Evolutionary conservation across 176 grass and related monocot species (phyloP).

Genomic region (Aegilops tauschii): DNA sequence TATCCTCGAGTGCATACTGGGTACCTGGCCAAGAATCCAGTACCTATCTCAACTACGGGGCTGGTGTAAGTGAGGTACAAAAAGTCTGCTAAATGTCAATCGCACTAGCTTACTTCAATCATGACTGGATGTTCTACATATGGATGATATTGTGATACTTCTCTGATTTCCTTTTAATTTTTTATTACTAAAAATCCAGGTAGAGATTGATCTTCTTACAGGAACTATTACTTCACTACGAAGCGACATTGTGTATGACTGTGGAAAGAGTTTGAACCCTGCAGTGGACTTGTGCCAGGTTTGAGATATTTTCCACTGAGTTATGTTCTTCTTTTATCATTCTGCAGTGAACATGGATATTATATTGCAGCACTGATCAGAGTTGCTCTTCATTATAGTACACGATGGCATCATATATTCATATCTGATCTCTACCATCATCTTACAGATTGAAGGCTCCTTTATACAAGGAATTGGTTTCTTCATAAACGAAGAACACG

Average conservation of each 20-base stretch:
- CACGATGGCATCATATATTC: neutral
- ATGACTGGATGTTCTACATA: too few species aligned
- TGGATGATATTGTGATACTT: neutral
- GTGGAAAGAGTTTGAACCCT: constrained; percentile 71
- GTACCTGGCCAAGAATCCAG: constrained; percentile 36
- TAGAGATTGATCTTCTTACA: constrained; percentile 66
- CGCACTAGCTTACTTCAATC: neutral
- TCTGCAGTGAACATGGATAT: neutral
- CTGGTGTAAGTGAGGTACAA: constrained; percentile 51
- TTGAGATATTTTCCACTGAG: neutral
- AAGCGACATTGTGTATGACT: constrained; percentile 54
- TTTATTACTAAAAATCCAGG: constrained; percentile 19
- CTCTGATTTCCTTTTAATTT: neutral
- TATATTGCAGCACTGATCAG: neutral
- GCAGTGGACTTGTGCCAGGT: constrained; percentile 74
- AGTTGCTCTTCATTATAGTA: neutral
- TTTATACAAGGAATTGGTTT: constrained; percentile 67
- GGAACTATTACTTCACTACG: constrained; percentile 52
- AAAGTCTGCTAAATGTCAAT: neutral
- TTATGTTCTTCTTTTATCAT: neutral
- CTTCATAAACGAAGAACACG: constrained; percentile 53
- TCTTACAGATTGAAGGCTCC: constrained; percentile 44
- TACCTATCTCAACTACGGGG: constrained; percentile 65
- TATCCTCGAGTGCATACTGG: constrained; percentile 62
- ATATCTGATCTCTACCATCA: neutral